These are phyloP conservation scores for Aureobasidium sp. DNA, from an alignment of 2,329 filamentous ascomycete genomes.

Conservation along the genomic window DNA sequence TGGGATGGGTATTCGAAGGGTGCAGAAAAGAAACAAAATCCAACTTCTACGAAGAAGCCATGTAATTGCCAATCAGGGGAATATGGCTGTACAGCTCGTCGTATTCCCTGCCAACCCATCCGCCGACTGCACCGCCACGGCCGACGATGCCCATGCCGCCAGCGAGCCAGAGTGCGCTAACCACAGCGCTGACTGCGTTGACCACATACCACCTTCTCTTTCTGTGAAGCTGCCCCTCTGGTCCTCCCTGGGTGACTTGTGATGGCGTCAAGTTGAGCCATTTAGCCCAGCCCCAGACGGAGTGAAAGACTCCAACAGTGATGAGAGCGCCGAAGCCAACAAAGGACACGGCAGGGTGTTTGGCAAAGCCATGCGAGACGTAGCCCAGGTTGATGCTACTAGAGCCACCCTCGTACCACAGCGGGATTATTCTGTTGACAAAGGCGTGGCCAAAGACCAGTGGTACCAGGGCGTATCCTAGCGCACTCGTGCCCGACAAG, in stretches of 20 bases:
- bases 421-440: constrained; percentile 66
- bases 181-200: constrained; percentile 52
- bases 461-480: constrained; percentile 62
- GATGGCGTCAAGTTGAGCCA: constrained; percentile 63
- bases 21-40: not conserved
- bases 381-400: constrained; percentile 79
- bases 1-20: constrained; percentile 1
- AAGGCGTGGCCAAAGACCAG: constrained; percentile 63
- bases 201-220: constrained; percentile 63
- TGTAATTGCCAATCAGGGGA: constrained; percentile 47
- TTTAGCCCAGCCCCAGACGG: constrained; percentile 76
- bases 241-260: constrained; percentile 40
- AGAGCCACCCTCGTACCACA: constrained; percentile 70
- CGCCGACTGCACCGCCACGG: constrained; percentile 56
- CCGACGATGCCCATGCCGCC: constrained; percentile 74
- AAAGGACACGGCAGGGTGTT: constrained; percentile 58
- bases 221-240: constrained; percentile 42
- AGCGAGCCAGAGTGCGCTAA: constrained; percentile 66
- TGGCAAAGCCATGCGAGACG: constrained; percentile 75
- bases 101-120: constrained; percentile 75
- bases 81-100: constrained; percentile 61
- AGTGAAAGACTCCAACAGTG: constrained; percentile 60
- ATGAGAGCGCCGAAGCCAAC: constrained; percentile 62
- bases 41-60: constrained; percentile 17
- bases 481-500: constrained; percentile 58